Conservation (phyloP, 805 yeast genomes). For the Kregervanrija pseudodelftensis region DNA sequence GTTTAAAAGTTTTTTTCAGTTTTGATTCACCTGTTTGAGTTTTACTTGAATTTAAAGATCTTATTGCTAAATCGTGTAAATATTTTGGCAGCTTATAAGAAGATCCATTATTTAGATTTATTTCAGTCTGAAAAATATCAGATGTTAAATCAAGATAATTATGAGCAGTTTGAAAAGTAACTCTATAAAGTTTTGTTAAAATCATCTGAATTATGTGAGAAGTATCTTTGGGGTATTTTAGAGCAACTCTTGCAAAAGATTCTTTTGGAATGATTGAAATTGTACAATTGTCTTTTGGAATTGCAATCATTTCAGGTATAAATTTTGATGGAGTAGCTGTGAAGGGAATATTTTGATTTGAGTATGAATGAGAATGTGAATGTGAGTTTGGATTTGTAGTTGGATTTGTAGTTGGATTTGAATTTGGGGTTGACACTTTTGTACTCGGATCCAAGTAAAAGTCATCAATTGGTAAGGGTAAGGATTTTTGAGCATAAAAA, state of each 20-base stretch:
- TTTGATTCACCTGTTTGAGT: too few relatives aligned
- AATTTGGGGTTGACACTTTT: neutral
- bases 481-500: neutral
- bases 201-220: slow-evolving; percentile 94
- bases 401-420: neutral
- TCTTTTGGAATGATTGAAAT: slow-evolving; percentile 87
- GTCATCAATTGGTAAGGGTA: slow-evolving; percentile 8
- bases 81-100: slow-evolving; percentile 54
- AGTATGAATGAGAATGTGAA: neutral
- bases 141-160: slow-evolving; percentile 76
- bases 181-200: slow-evolving; percentile 76
- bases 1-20: too few relatives aligned
- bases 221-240: slow-evolving; percentile 78
- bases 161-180: slow-evolving; percentile 87
- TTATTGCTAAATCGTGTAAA: slow-evolving; percentile 36
- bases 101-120: slow-evolving; percentile 46
- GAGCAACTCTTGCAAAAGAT: slow-evolving; percentile 66
- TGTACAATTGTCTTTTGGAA: slow-evolving; percentile 70
- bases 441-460: slow-evolving; percentile 8
- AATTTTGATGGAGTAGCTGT: too few relatives aligned
- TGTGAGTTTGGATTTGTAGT: neutral
- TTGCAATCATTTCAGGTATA: slow-evolving; percentile 46
- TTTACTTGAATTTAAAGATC: too few relatives aligned
- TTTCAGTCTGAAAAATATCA: slow-evolving; percentile 75
- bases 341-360: too few relatives aligned